Conservation (phyloP, 1,139 yeast species). For the Kurtzmaniella quercitrusa region DNA sequence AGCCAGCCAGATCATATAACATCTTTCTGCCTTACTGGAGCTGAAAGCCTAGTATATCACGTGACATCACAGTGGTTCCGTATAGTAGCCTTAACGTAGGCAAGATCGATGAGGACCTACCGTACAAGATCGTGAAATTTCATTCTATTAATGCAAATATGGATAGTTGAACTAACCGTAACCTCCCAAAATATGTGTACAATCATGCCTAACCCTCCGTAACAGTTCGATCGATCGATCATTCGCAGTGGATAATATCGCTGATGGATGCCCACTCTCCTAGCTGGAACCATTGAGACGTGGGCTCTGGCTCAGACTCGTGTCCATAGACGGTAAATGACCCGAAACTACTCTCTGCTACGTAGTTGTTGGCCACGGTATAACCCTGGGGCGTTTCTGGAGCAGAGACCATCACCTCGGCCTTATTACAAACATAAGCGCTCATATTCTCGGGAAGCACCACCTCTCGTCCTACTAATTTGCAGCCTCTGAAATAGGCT, state of each 20-base stretch:
- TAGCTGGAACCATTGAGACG: constrained; percentile 31
- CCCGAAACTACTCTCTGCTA: constrained; percentile 29
- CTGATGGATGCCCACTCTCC: constrained; percentile 33
- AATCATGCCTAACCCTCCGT: background rate
- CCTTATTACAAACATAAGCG: constrained; percentile 29
- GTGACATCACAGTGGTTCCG: no score
- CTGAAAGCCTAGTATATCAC: no score
- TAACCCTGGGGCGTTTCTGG: constrained; percentile 15
- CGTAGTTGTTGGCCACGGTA: constrained; percentile 23
- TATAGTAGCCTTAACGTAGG: no score
- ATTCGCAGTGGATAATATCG: constrained; percentile 23
- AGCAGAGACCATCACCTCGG: constrained; percentile 23
- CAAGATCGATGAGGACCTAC: no score
- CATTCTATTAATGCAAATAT: no score
- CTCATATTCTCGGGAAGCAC: constrained; percentile 17
- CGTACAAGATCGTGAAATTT: no score
- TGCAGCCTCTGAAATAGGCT: constrained; percentile 40
- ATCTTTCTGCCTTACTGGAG: no score
- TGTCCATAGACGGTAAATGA: constrained; percentile 35
- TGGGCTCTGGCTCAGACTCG: constrained; percentile 26
- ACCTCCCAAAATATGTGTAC: background rate
- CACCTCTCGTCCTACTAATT: constrained; percentile 26
- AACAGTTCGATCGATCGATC: no score
- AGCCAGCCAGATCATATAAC: no score
- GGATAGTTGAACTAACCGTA: no score